phyloP scores from a whole-genome alignment of 371 early-diverging fungal genomes.

The Syncephalastrum racemosum region DNA sequence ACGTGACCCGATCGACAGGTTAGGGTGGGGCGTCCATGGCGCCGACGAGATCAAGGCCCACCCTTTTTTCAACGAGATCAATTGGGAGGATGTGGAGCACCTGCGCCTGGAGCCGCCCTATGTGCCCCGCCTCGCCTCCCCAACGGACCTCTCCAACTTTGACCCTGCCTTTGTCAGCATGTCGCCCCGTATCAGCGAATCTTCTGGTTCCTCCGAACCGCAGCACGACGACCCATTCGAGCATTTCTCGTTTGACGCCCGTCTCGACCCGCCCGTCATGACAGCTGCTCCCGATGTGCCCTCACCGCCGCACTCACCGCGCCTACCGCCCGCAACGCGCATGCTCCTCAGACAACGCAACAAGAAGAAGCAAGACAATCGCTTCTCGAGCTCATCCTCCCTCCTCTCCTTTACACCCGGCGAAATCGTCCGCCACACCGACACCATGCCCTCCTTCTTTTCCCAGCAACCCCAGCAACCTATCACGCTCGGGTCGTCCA shows the following conservation, averaged over 20 bases:
- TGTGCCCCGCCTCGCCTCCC: slow-evolving; percentile 46
- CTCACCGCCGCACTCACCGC: not conserved
- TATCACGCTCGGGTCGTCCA: not conserved
- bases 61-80: slow-evolving; percentile 62
- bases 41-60: slow-evolving; percentile 64
- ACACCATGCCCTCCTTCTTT: slow-evolving; percentile 21
- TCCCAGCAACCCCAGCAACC: slow-evolving; percentile 3
- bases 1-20: slow-evolving; percentile 63
- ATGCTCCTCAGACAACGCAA: slow-evolving; percentile 5
- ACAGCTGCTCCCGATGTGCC: not conserved
- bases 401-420: slow-evolving; percentile 18
- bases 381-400: slow-evolving; percentile 27
- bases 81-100: slow-evolving; percentile 67
- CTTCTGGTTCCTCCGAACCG: slow-evolving; percentile 9
- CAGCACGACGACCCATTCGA: slow-evolving; percentile 29
- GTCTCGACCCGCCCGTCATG: slow-evolving; percentile 3
- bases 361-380: slow-evolving; percentile 12
- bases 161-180: slow-evolving; percentile 62
- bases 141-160: slow-evolving; percentile 61
- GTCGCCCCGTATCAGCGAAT: slow-evolving; percentile 48
- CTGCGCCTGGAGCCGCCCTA: slow-evolving; percentile 56
- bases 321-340: slow-evolving; percentile 8
- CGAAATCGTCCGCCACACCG: slow-evolving; percentile 24
- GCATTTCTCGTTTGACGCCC: slow-evolving; percentile 27
- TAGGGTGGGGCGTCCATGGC: slow-evolving; percentile 59